A percentile compares a stretch with the other conserved stretches of the same genome.
Conservation (phyloP, 176 grass and related monocot genomes). For the Bolboschoenus planiculmis region DNA sequence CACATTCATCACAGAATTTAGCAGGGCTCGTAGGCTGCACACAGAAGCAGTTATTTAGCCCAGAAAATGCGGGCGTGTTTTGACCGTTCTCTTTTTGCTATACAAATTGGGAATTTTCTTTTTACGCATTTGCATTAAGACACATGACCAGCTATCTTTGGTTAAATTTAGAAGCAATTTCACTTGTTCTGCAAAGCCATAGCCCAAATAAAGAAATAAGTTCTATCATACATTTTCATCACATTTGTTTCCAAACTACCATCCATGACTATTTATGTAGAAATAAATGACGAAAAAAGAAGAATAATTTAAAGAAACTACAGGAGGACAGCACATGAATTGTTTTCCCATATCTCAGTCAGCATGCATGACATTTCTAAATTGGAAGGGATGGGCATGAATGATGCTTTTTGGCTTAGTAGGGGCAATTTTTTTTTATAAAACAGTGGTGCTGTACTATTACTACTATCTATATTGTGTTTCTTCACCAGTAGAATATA, state of each 20-base stretch:
- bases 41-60: neutral
- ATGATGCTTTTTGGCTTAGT: neutral
- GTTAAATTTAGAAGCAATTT: neutral
- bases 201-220: neutral
- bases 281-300: neutral
- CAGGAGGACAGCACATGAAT: neutral
- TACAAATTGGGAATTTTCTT: neutral
- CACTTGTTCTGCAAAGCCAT: neutral
- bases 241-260: conserved; percentile 4
- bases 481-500: neutral
- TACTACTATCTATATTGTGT: neutral
- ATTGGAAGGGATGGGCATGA: neutral
- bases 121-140: neutral
- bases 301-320: neutral
- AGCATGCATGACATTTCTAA: neutral
- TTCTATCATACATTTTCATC: neutral
- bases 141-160: neutral
- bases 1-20: conserved; percentile 92
- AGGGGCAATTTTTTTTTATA: neutral
- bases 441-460: neutral
- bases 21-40: conserved; percentile 73
- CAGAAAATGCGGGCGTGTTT: neutral
- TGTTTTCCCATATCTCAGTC: neutral
- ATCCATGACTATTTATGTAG: neutral
- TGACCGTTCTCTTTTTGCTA: neutral